Evolutionary conservation across 148 eudicot species (phyloP).

Genomic region (Diospyros lotus): DNA sequence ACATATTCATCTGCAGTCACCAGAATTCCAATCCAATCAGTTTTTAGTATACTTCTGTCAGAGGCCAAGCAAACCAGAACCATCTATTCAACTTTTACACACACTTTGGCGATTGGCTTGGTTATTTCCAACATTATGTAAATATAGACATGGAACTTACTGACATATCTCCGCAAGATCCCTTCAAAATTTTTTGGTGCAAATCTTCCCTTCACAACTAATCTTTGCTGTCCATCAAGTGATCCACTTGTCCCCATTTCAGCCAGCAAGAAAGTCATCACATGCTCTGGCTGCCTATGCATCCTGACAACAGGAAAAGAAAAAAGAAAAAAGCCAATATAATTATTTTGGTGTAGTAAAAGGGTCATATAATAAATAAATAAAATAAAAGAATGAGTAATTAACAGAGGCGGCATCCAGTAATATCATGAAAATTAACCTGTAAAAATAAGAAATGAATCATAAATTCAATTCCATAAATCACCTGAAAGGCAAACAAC

Average conservation of each 20-base stretch:
- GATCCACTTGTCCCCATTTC: slow-evolving; percentile 99
- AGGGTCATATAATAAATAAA: neutral
- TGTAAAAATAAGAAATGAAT: neutral
- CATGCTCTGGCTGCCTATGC: slow-evolving; percentile 99
- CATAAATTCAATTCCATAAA: slow-evolving; percentile 2
- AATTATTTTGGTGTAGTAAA: neutral
- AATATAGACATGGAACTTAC: slow-evolving; percentile 51
- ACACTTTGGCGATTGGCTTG: neutral
- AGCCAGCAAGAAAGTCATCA: slow-evolving; percentile 91
- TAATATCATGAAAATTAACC: neutral
- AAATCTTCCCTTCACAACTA: slow-evolving; percentile 92
- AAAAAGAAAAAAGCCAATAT: neutral
- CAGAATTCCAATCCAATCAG: neutral
- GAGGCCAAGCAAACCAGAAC: neutral
- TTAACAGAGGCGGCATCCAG: neutral
- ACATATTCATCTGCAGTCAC: slow-evolving; percentile 75
- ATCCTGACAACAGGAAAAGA: slow-evolving; percentile 41
- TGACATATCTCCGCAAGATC: slow-evolving; percentile 79
- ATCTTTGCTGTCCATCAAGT: slow-evolving; percentile 86
- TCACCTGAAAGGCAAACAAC: neutral
- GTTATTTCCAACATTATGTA: neutral
- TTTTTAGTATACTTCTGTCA: neutral
- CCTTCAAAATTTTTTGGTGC: slow-evolving; percentile 95
- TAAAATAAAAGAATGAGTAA: neutral
- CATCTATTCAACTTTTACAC: neutral